Conservation (phyloP, 2,329 filamentous ascomycete genomes). For the Nemania sp. region DNA sequence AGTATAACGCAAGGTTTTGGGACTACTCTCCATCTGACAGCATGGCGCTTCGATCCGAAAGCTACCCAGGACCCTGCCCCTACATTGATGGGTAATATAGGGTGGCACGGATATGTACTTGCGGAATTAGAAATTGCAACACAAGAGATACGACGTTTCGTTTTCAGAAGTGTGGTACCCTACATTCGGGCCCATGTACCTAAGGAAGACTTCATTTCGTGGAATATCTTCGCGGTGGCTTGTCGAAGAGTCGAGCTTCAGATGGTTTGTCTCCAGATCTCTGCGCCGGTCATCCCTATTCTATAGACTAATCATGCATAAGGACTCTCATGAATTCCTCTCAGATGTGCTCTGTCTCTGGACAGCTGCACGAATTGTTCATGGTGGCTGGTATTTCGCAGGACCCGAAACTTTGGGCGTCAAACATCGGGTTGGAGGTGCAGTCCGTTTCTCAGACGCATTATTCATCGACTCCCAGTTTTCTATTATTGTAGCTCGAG, state of each 20-base stretch:
- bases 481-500: background rate
- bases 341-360: background rate
- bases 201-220: background rate
- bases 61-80: background rate
- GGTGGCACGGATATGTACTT: background rate
- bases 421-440: background rate
- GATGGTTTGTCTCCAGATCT: background rate
- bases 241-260: background rate
- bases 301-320: background rate
- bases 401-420: background rate
- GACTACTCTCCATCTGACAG: background rate
- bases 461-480: slow-evolving; percentile 1
- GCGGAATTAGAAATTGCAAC: background rate
- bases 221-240: background rate
- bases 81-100: background rate
- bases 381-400: background rate
- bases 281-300: background rate
- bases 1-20: background rate
- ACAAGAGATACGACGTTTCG: background rate
- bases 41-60: background rate
- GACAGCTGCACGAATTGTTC: background rate
- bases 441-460: background rate
- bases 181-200: background rate
- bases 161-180: background rate
- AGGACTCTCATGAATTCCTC: background rate